Base-by-base conservation (phyloP, 1,284 basidiomycete species). In the Ceratobasidium papillatum region DNA sequence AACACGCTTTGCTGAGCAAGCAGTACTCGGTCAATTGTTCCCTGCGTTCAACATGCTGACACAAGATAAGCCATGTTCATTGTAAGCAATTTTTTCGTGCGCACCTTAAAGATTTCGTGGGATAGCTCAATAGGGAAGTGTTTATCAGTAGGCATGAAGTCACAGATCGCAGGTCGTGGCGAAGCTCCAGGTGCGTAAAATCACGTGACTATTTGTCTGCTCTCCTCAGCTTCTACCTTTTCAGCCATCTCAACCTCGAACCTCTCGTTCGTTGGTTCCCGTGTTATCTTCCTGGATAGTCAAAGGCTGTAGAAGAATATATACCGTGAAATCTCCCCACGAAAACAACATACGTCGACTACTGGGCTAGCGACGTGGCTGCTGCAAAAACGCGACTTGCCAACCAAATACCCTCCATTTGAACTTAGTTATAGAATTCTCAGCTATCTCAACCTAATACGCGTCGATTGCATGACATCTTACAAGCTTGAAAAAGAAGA, bases 401-500 rank as follows among this genome's bases (percentile, higher is more conserved):
- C 51, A 32, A 32, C 25, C 34, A n/a, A 22, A 59, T 36, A 38
- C 34, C 19, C n/a, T 19, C 19, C n/a, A 30, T n/a, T 36, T n/a
- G 34, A 59, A 38, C 38, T 22, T 38, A 59, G 22, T 59, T 8
- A 38, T n/a, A 34, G 4, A 36, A 38, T 8, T 22, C n/a, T 38
- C 34, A n/a, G 8, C 17, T 17, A 27, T 8, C 8, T 58, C 11
- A 19, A n/a, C 5, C 25, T 59, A 19, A 3, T 9, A 17, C 49
- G 9, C 19, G 25, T 22, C 34, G 19, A 36, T 14, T 9, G 14
- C 8, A 76, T 74, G 76, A 38, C 64, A 5, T 74, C 75, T 78
- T 98, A 98, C 86, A 96, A 95, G 83, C 78, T 86, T 19, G 89
- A 87, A 30, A 98, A 98, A 82, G 93, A 96, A 84, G 90, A 89